Conservation (phyloP, 2,329 filamentous ascomycete genomes). For the Neofusicoccum sp. region DNA sequence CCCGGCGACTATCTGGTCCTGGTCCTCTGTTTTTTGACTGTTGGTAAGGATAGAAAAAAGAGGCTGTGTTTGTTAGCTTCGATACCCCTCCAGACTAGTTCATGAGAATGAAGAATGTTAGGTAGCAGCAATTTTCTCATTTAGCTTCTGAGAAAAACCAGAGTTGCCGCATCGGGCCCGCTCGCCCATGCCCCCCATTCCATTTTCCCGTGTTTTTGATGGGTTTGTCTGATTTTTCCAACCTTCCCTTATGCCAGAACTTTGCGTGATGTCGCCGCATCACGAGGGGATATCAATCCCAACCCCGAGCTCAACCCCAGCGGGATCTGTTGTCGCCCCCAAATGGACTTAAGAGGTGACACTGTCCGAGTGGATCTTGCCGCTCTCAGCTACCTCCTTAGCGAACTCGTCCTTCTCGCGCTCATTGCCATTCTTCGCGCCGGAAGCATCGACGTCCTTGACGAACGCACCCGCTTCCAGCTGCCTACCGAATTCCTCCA, state of each 20-base stretch:
- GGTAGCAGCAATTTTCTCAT: conserved; percentile 2
- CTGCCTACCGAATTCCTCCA: conserved; percentile 55
- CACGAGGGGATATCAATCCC: neutral
- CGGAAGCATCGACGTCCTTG: neutral
- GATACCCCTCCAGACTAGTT: neutral
- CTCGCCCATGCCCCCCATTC: neutral
- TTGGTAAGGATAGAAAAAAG: neutral
- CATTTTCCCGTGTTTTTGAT: neutral
- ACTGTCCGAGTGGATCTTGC: neutral
- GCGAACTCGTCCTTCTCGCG: neutral
- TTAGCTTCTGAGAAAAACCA: neutral
- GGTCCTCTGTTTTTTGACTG: neutral
- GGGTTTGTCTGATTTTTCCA: neutral
- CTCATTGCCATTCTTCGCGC: neutral
- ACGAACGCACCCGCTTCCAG: conserved; percentile 33
- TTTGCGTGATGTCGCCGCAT: neutral
- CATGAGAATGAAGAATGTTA: neutral
- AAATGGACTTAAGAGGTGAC: neutral
- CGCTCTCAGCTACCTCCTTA: neutral
- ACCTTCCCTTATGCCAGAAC: neutral
- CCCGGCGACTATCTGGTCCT: too few relatives aligned
- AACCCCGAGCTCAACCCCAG: neutral
- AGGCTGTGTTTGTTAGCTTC: conserved; percentile 5
- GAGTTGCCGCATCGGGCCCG: neutral
- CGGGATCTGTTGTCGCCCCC: neutral